A percentile compares a stretch with the other conserved stretches of the same genome.
Conservation (phyloP, 805 yeast genomes). For the Cephaloascus fragrans region DNA sequence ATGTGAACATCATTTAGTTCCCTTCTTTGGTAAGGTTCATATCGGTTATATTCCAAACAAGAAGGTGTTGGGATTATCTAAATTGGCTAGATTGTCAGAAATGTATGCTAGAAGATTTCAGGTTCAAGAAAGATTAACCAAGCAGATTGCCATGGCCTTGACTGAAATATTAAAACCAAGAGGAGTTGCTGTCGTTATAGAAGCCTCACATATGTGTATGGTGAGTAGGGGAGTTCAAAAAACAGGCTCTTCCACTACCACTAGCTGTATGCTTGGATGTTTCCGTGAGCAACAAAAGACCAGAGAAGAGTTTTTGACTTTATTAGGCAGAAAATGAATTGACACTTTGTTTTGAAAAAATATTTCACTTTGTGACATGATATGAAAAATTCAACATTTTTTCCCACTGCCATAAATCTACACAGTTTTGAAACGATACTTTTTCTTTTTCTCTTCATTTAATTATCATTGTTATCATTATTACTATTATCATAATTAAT, state of each 20-base stretch:
- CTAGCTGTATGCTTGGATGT: constrained; percentile 96
- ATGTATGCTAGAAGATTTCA: constrained; percentile 94
- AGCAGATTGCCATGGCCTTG: constrained; percentile 94
- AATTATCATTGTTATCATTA: too few relatives aligned
- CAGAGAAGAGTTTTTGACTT: constrained; percentile 86
- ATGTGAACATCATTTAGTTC: constrained; percentile 97
- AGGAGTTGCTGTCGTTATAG: constrained; percentile 98
- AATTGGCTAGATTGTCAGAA: constrained; percentile 91
- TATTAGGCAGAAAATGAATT: constrained; percentile 49
- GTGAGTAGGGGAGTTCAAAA: constrained; percentile 96
- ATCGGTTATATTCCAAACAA: constrained; percentile 97
- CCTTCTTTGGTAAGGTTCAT: constrained; percentile 94
- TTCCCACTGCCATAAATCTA: too few relatives aligned
- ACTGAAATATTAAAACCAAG: constrained; percentile 85
- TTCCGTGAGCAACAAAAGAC: constrained; percentile 92
- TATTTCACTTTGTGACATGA: too few relatives aligned
- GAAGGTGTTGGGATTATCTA: constrained; percentile 84
- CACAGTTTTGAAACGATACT: too few relatives aligned
- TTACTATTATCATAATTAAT: too few relatives aligned
- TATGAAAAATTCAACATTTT: neutral
- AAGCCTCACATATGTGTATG: constrained; percentile 99
- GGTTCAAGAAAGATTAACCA: constrained; percentile 95
- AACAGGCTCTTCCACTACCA: constrained; percentile 85
- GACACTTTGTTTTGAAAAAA: neutral
- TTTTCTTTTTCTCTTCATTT: too few relatives aligned